These are phyloP conservation scores for Brachypodium distachyon DNA, from an alignment of 202 grass and related monocot genomes.

Conservation along the genomic window DNA sequence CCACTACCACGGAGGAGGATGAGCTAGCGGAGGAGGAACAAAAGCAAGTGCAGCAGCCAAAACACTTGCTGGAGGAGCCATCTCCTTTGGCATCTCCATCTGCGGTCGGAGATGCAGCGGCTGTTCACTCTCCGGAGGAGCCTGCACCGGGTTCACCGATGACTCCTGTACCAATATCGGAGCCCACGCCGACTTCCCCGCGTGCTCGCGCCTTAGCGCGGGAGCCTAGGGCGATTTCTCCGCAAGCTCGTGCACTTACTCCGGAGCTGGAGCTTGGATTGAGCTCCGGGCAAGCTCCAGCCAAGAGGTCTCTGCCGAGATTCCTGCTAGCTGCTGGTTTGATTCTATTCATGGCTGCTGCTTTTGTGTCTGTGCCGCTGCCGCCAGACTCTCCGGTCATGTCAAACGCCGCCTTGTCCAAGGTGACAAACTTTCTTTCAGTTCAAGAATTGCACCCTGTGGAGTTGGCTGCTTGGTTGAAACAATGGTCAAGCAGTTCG, in stretches of 20 bases:
- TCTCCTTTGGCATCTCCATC: neutral
- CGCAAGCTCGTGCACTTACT: neutral
- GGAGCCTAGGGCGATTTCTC: neutral
- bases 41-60: neutral
- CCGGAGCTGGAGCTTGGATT: neutral
- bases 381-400: constrained; percentile 30
- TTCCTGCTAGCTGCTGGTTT: constrained; percentile 34
- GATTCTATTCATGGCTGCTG: constrained; percentile 29
- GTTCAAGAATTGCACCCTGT: constrained; percentile 47
- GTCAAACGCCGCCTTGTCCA: constrained; percentile 17
- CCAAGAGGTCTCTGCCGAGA: constrained; percentile 14
- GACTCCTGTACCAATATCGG: neutral
- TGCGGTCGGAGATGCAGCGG: neutral
- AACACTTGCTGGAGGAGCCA: neutral
- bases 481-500: constrained; percentile 45
- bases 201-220: neutral
- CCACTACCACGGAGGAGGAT: neutral
- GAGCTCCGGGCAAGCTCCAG: neutral
- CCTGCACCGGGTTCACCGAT: neutral
- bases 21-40: constrained; percentile 20
- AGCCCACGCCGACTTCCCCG: neutral
- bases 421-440: constrained; percentile 30
- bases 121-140: neutral
- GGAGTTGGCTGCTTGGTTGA: constrained; percentile 49
- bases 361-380: constrained; percentile 22